Percentiles rank a stretch among this genome's conserved stretches.
These are phyloP conservation scores for Glonium stellatum DNA, from an alignment of 495 filamentous ascomycete genomes.

Conservation along the genomic window DNA sequence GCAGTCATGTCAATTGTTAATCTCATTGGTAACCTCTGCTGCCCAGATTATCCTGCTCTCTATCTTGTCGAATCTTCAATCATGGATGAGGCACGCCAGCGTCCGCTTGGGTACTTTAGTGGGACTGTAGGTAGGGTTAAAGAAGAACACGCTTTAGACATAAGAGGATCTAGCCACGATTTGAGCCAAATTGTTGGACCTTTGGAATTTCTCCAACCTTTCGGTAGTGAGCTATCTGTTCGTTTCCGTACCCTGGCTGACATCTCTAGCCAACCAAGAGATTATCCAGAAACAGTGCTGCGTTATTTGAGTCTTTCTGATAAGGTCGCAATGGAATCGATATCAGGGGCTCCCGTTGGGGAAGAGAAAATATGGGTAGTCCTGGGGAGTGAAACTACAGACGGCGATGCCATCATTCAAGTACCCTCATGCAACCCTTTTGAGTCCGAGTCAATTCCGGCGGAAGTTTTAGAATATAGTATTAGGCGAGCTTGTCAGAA, in stretches of 20 bases:
- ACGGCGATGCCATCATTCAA: background rate
- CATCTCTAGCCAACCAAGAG: background rate
- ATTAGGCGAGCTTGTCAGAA: background rate
- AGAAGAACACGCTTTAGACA: background rate
- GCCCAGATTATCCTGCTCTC: conserved; percentile 13
- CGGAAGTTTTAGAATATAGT: background rate
- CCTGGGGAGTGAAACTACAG: background rate
- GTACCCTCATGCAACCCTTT: conserved; percentile 13
- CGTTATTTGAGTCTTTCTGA: background rate
- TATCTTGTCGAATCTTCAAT: conserved; percentile 19
- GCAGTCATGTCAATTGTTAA: conserved; percentile 23
- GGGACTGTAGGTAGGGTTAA: conserved; percentile 12
- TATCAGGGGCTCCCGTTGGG: background rate
- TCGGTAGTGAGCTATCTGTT: background rate
- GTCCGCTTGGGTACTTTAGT: conserved; percentile 7
- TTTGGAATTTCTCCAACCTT: background rate
- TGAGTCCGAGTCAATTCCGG: background rate
- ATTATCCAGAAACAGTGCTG: background rate
- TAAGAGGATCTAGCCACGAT: conserved; percentile 1
- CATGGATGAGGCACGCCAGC: conserved; percentile 17
- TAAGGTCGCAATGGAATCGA: background rate
- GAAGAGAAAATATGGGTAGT: conserved; percentile 1
- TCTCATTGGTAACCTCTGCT: conserved; percentile 17
- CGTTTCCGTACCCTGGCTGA: background rate
- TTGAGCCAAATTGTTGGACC: background rate